Base-by-base conservation (phyloP, 108 stramenopile genomes). In the Fragilaria radians region DNA sequence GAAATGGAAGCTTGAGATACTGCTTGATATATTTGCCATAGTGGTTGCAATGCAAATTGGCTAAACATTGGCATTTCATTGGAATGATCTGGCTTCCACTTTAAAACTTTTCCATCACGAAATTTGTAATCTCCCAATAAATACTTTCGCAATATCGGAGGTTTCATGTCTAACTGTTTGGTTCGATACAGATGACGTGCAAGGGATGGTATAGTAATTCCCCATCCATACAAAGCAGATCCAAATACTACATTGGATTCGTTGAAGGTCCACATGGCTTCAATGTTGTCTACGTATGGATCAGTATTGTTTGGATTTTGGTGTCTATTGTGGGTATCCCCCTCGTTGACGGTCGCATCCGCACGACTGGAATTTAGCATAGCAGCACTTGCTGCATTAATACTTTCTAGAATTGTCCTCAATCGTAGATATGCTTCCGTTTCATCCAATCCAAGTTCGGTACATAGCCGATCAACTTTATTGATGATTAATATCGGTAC, bases 181-280 rank as follows among this genome's bases (percentile, higher is more conserved):
- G 81, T 62, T 57, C 74, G 76, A 74, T 83, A 93, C 21, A 93
- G 56, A 1, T 87, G 81, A 63, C 91, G 55, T 19, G 88, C 79
- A 54, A 93, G 54, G 3, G 83, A 62, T 2, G 81, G 86, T 5
- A 93, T 54, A 0, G 92, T 77, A 59, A 99, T 98, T 46, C 93
- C 98, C 96, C 96, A 99, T 45, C 97, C 93, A 66, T 89, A 91
- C 31, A 94, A 58, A 3, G 97, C 97, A 19, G 85, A 84, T 27
- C 85, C 84, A 78, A 99, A 99, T 4, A 97, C 79, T 7, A 99
- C 95, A 73, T 99, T 96, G 3, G 96, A 96, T 51, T 80, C 74
- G 57, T 76, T 71, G 76, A 99, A 99, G 18, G 82, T 89, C 96
- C 96, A 97, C 0, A 64, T 54, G n/a, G 33, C 46, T 52, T 76